These are phyloP conservation scores for Basidiobolus meristosporus DNA, from an alignment of 371 early-diverging fungal species.

Conservation along the genomic window DNA sequence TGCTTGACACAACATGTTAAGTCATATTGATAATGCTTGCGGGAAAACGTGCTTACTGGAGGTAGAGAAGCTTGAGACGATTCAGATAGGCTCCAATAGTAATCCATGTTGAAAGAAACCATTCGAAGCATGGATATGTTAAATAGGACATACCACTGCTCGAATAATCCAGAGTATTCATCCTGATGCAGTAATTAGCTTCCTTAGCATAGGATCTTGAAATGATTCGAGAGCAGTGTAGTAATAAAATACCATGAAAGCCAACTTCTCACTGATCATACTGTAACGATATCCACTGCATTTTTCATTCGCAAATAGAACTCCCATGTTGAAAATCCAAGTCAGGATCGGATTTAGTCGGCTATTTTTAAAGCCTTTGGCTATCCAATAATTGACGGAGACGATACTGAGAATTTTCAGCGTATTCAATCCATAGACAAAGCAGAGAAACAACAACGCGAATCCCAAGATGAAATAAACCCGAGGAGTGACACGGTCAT, in stretches of 20 bases:
- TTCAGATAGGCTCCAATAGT: constrained; percentile 42
- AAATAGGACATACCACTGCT: constrained; percentile 77
- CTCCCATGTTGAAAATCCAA: constrained; percentile 58
- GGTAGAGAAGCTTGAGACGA: too few relatives aligned
- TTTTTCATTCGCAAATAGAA: constrained; percentile 55
- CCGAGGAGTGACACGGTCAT: constrained; percentile 11
- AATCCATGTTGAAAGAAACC: constrained; percentile 82
- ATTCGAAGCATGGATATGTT: constrained; percentile 79
- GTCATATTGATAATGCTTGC: too few relatives aligned
- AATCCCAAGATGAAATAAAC: constrained; percentile 34
- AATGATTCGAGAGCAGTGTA: too few relatives aligned
- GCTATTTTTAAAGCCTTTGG: constrained; percentile 21
- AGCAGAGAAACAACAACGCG: constrained; percentile 33
- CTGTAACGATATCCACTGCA: constrained; percentile 52
- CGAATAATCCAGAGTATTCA: constrained; percentile 29
- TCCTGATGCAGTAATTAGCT: constrained; percentile 14
- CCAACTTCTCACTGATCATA: constrained; percentile 21
- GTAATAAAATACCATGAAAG: constrained; percentile 61
- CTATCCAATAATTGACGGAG: constrained; percentile 35
- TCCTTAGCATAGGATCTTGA: not conserved
- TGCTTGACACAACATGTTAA: too few relatives aligned
- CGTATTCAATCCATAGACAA: constrained; percentile 38
- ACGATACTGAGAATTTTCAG: constrained; percentile 50
- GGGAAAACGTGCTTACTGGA: too few relatives aligned
- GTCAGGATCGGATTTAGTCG: constrained; percentile 36